Percentiles rank a stretch among this genome's conserved stretches.
phyloP scores from a whole-genome alignment of 164 flowering plant genomes.

The Nymphaea colorata region DNA sequence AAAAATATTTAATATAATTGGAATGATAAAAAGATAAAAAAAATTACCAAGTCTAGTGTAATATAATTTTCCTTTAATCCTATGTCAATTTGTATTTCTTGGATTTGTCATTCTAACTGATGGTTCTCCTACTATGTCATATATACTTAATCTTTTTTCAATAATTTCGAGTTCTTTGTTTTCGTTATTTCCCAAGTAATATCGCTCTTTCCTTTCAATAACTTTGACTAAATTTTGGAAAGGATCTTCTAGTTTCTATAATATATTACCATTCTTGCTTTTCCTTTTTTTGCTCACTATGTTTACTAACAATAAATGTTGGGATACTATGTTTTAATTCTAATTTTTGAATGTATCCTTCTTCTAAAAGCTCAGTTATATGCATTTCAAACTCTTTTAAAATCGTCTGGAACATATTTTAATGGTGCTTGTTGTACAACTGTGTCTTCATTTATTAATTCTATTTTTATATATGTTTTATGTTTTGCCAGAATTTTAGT shows the following conservation, averaged over 20 bases:
- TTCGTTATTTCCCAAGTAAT: no score
- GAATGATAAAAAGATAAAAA: no score
- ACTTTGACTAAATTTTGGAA: no score
- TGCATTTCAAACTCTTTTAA: not conserved
- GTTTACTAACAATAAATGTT: slow-evolving; percentile 1
- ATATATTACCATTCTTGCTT: slow-evolving; percentile 1
- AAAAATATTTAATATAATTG: no score
- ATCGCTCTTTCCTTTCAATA: no score
- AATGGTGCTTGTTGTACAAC: not conserved
- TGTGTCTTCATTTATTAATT: not conserved
- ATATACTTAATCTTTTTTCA: no score
- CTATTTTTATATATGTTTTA: not conserved
- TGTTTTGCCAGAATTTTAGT: not conserved
- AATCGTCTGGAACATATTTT: not conserved
- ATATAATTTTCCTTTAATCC: no score
- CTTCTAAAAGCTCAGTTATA: not conserved
- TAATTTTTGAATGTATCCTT: not conserved
- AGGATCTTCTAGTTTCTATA: not conserved
- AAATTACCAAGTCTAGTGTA: no score
- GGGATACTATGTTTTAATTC: not conserved
- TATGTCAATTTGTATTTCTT: no score
- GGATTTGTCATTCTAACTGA: no score
- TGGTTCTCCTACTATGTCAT: no score
- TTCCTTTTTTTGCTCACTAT: not conserved
- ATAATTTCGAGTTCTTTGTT: no score